These are phyloP conservation scores for Chaetomium globosum DNA, from an alignment of 2,329 filamentous ascomycete genomes.

Conservation along the genomic window DNA sequence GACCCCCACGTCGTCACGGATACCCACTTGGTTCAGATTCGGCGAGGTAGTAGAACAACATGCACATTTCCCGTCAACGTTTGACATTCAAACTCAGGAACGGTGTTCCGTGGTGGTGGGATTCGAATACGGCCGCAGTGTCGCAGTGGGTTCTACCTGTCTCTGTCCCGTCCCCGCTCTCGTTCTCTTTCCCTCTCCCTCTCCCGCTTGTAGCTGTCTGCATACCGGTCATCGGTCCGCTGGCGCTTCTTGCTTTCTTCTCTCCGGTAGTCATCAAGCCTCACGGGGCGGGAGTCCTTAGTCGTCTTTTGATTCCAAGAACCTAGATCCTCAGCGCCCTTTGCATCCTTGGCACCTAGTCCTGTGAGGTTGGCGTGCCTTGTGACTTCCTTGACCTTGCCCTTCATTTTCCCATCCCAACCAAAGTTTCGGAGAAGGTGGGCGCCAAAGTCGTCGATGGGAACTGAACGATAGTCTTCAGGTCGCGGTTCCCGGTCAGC, in stretches of 20 bases:
- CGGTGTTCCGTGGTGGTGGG: not conserved
- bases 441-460: constrained; percentile 92
- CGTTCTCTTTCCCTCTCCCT: constrained; percentile 50
- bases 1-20: not conserved
- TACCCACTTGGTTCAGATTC: not conserved
- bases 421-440: constrained; percentile 91
- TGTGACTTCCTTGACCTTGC: constrained; percentile 66
- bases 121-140: constrained; percentile 16
- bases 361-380: constrained; percentile 80
- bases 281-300: constrained; percentile 50
- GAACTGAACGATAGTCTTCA: constrained; percentile 83
- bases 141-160: constrained; percentile 24
- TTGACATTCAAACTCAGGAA: not conserved
- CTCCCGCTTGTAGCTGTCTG: constrained; percentile 51
- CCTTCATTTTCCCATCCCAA: constrained; percentile 73
- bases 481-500: constrained; percentile 72
- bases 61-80: not conserved
- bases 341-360: constrained; percentile 82
- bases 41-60: not conserved
- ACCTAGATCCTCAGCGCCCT: constrained; percentile 71
- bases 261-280: constrained; percentile 55
- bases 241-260: constrained; percentile 50
- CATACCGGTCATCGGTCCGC: constrained; percentile 46
- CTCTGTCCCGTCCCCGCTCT: constrained; percentile 39
- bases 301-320: constrained; percentile 72